Evolutionary conservation across 148 eudicot species (phyloP).

Genomic region (Simmondsia chinensis): DNA sequence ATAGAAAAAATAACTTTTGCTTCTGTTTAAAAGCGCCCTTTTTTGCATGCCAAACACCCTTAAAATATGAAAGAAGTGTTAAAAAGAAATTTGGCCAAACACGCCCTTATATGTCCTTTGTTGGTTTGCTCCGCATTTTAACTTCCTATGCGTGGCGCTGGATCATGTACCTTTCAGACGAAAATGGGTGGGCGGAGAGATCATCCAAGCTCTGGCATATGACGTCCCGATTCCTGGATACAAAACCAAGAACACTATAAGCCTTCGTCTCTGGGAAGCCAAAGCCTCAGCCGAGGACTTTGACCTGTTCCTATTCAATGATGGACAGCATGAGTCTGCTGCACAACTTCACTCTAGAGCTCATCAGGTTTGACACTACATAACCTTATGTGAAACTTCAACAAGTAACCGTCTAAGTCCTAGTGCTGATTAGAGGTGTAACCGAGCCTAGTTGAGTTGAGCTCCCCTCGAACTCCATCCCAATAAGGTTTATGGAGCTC

Average conservation of each 20-base stretch:
- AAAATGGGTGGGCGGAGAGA: slow-evolving; percentile 90
- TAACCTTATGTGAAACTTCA: neutral
- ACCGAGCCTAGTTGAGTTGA: too few relatives aligned
- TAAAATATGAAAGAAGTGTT: too few relatives aligned
- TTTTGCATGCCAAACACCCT: too few relatives aligned
- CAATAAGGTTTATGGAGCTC: too few relatives aligned
- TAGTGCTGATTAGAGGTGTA: too few relatives aligned
- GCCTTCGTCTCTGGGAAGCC: slow-evolving; percentile 99
- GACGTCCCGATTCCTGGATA: slow-evolving; percentile 99
- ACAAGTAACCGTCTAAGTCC: neutral
- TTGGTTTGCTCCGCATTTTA: neutral
- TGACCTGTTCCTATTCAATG: slow-evolving; percentile 83
- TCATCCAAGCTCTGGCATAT: slow-evolving; percentile 87
- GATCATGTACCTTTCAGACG: slow-evolving; percentile 39
- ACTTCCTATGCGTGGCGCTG: neutral
- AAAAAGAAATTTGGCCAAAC: too few relatives aligned
- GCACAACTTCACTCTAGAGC: slow-evolving; percentile 81
- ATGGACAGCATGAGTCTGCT: slow-evolving; percentile 89
- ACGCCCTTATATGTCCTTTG: too few relatives aligned
- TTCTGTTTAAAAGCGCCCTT: too few relatives aligned
- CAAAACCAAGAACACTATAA: slow-evolving; percentile 88
- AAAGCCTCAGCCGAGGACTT: slow-evolving; percentile 83
- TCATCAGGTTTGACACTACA: slow-evolving; percentile 51
- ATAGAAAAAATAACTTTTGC: too few relatives aligned
- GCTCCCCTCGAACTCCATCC: too few relatives aligned